Percentiles rank a stretch among this genome's conserved stretches.
Conservation (phyloP, 495 filamentous ascomycete genomes). For the Xylaria scruposa region DNA sequence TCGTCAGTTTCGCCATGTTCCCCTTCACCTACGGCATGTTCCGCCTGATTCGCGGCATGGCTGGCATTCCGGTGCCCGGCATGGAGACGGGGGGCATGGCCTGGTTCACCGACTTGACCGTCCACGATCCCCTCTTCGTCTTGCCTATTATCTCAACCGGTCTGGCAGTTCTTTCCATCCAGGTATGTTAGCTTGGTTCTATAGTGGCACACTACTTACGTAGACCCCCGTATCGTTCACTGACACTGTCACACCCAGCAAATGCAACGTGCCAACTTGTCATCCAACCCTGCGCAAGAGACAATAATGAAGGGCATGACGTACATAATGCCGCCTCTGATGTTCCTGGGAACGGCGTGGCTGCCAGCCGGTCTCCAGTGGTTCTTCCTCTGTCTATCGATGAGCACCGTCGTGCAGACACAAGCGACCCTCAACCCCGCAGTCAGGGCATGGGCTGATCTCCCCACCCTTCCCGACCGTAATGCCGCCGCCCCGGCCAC, state of each 20-base stretch:
- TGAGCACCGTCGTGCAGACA: slow-evolving; percentile 64
- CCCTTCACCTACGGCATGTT: slow-evolving; percentile 82
- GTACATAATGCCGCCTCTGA: slow-evolving; percentile 65
- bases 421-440: slow-evolving; percentile 55
- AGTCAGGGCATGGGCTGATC: slow-evolving; percentile 57
- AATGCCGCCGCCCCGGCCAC: neutral
- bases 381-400: slow-evolving; percentile 68
- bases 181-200: slow-evolving; percentile 50
- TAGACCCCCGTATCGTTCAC: neutral
- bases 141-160: slow-evolving; percentile 63
- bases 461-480: slow-evolving; percentile 52
- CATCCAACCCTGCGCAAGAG: slow-evolving; percentile 40
- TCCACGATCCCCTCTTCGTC: slow-evolving; percentile 75
- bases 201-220: too few relatives aligned
- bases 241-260: slow-evolving; percentile 38
- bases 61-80: slow-evolving; percentile 77
- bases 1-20: slow-evolving; percentile 68
- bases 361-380: slow-evolving; percentile 74
- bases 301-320: slow-evolving; percentile 59
- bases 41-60: slow-evolving; percentile 76
- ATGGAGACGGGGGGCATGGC: slow-evolving; percentile 69
- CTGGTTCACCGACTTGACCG: slow-evolving; percentile 84
- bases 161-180: slow-evolving; percentile 53
- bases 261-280: slow-evolving; percentile 44
- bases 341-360: slow-evolving; percentile 65